These are phyloP conservation scores for Massarina eburnea DNA, from an alignment of 2,329 filamentous ascomycete genomes.

Conservation along the genomic window DNA sequence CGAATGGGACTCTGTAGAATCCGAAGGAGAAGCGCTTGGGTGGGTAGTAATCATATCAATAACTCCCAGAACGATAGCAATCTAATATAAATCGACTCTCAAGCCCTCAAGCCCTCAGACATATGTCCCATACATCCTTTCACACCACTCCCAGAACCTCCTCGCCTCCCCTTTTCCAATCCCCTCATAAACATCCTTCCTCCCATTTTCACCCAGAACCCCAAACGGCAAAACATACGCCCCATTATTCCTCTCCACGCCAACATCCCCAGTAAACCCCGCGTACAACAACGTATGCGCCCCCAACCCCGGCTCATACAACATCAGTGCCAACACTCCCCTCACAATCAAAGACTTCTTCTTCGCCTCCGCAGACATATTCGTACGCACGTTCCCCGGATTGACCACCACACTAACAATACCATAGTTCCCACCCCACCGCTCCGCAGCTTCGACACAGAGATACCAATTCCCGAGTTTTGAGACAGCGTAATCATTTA, in stretches of 20 bases:
- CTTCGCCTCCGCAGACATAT: slow-evolving; percentile 42
- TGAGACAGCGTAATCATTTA: slow-evolving; percentile 14
- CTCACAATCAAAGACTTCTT: background rate
- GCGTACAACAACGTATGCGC: slow-evolving; percentile 13
- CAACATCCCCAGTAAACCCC: slow-evolving; percentile 7
- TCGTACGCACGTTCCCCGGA: slow-evolving; percentile 36
- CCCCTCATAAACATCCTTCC: slow-evolving; percentile 30
- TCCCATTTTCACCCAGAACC: slow-evolving; percentile 20
- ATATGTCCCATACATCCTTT: slow-evolving; percentile 21
- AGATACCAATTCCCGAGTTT: slow-evolving; percentile 22
- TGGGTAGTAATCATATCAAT: too few species aligned
- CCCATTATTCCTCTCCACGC: slow-evolving; percentile 25
- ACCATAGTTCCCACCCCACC: slow-evolving; percentile 6
- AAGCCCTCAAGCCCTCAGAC: too few species aligned
- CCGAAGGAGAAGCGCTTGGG: too few species aligned
- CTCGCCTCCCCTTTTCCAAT: slow-evolving; percentile 42
- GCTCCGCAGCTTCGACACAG: slow-evolving; percentile 10
- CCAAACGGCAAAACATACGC: slow-evolving; percentile 52
- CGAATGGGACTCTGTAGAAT: too few species aligned
- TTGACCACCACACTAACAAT: slow-evolving; percentile 28
- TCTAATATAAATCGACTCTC: too few species aligned
- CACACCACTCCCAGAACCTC: slow-evolving; percentile 49
- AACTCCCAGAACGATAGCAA: too few species aligned
- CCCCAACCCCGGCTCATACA: slow-evolving; percentile 10
- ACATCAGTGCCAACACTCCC: background rate